Evolutionary conservation across 306 rosid genomes (phyloP).

Genomic region (Trichosanthes truncata): DNA sequence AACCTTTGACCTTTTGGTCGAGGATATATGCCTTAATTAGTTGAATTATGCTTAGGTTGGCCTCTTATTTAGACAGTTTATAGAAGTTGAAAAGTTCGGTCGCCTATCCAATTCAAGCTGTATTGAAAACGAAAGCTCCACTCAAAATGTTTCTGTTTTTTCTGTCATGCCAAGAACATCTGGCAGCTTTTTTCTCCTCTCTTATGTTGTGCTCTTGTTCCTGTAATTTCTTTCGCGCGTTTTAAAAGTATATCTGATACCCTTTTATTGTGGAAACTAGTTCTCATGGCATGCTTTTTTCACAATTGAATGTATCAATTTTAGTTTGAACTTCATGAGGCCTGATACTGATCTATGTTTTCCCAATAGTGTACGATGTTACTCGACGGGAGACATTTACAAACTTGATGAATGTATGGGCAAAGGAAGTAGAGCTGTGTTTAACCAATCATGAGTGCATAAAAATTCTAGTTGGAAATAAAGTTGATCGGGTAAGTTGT

Average conservation of each 20-base stretch:
- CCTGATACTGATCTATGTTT: neutral
- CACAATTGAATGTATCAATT: neutral
- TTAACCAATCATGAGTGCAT: conserved; percentile 57
- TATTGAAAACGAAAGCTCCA: neutral
- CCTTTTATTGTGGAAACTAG: neutral
- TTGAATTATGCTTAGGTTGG: too few species aligned
- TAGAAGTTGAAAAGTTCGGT: neutral
- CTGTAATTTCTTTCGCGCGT: neutral
- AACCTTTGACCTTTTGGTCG: too few species aligned
- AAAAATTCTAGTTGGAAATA: conserved; percentile 81
- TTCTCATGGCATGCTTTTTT: neutral
- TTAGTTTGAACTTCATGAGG: neutral
- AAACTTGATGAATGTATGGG: conserved; percentile 64
- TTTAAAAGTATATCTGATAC: neutral
- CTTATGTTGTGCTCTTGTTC: neutral
- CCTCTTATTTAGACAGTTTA: neutral
- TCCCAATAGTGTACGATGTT: conserved; percentile 69
- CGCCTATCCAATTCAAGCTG: neutral
- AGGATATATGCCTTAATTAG: too few species aligned
- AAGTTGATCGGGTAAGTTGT: conserved; percentile 69
- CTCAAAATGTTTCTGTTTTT: neutral
- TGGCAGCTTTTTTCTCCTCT: neutral
- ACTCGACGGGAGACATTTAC: conserved; percentile 76
- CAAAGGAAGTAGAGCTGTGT: conserved; percentile 71
- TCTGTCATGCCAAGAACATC: neutral